Evolutionary conservation across 768 basidiomycete species (phyloP).

Genomic region (Rhodotorula toruloides): DNA sequence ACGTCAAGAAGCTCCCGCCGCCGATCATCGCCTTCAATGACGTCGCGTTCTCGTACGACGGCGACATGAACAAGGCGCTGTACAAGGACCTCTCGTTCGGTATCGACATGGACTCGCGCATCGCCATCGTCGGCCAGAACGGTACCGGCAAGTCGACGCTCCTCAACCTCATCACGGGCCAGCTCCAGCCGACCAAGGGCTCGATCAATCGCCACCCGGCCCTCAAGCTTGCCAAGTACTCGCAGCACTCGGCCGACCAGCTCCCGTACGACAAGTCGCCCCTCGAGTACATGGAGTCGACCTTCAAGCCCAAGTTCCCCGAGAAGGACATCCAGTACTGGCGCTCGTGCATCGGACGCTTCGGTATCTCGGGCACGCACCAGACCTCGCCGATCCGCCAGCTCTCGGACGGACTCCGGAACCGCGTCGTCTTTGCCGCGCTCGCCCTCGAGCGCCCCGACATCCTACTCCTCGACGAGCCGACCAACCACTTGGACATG

Average conservation of each 20-base stretch:
- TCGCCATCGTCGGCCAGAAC: slow-evolving; percentile 94
- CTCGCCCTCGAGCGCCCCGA: slow-evolving; percentile 97
- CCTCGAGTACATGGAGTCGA: slow-evolving; percentile 82
- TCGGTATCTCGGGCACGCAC: slow-evolving; percentile 88
- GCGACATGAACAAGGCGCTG: slow-evolving; percentile 77
- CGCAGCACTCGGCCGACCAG: slow-evolving; percentile 97
- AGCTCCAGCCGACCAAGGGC: slow-evolving; percentile 71
- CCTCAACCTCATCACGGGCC: slow-evolving; percentile 79
- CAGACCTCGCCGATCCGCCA: slow-evolving; percentile 91
- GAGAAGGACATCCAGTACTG: slow-evolving; percentile 93
- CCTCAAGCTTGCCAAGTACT: slow-evolving; percentile 93
- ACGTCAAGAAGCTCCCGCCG: slow-evolving; percentile 84
- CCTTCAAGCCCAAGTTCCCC: slow-evolving; percentile 77
- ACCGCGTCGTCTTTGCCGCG: slow-evolving; percentile 92
- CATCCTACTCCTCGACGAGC: slow-evolving; percentile 64
- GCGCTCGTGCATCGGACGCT: slow-evolving; percentile 89
- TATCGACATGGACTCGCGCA: slow-evolving; percentile 94
- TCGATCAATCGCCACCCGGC: slow-evolving; percentile 80
- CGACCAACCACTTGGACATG: slow-evolving; percentile 98
- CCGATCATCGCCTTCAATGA: slow-evolving; percentile 94
- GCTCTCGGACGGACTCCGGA: slow-evolving; percentile 89
- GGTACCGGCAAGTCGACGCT: slow-evolving; percentile 92
- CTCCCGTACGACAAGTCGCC: slow-evolving; percentile 87
- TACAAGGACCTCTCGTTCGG: slow-evolving; percentile 89
- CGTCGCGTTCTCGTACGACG: slow-evolving; percentile 93